Conservation (phyloP, 140 eudicot species). For the Bidens hawaiensis region DNA sequence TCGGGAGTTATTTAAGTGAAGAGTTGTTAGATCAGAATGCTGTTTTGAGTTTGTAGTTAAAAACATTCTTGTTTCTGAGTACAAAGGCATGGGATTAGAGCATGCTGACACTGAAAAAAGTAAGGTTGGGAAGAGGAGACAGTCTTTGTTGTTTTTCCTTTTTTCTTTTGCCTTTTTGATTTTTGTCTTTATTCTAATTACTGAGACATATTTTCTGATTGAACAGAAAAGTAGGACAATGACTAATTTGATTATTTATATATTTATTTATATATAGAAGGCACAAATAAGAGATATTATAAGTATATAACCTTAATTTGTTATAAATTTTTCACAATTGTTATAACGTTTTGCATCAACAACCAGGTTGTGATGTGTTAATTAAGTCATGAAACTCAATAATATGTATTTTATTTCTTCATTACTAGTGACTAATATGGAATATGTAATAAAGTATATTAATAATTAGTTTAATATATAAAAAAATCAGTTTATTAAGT, state of each 20-base stretch:
- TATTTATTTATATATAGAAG: not conserved
- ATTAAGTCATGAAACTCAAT: not conserved
- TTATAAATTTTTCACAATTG: too few species aligned
- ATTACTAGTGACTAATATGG: not conserved
- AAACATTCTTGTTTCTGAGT: conserved; percentile 34
- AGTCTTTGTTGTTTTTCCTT: conserved; percentile 32
- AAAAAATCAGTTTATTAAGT: not conserved
- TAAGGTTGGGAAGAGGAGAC: conserved; percentile 42
- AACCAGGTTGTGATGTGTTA: not conserved
- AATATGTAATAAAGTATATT: too few species aligned
- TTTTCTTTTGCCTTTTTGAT: conserved; percentile 34
- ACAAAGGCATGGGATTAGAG: conserved; percentile 30
- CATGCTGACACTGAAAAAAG: conserved; percentile 43
- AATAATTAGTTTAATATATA: too few species aligned
- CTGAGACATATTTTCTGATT: conserved; percentile 39
- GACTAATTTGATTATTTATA: conserved; percentile 23
- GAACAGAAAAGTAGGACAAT: conserved; percentile 34
- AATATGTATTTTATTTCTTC: not conserved
- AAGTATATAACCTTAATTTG: not conserved
- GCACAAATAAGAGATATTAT: not conserved
- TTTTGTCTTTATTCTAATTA: conserved; percentile 34
- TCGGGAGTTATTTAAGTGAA: conserved; percentile 31
- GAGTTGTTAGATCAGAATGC: conserved; percentile 17
- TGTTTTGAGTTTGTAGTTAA: conserved; percentile 31
- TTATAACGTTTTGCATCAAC: not conserved